phyloP scores from a whole-genome alignment of 2,329 filamentous ascomycete species.

The Sphaceloma murrayae region DNA sequence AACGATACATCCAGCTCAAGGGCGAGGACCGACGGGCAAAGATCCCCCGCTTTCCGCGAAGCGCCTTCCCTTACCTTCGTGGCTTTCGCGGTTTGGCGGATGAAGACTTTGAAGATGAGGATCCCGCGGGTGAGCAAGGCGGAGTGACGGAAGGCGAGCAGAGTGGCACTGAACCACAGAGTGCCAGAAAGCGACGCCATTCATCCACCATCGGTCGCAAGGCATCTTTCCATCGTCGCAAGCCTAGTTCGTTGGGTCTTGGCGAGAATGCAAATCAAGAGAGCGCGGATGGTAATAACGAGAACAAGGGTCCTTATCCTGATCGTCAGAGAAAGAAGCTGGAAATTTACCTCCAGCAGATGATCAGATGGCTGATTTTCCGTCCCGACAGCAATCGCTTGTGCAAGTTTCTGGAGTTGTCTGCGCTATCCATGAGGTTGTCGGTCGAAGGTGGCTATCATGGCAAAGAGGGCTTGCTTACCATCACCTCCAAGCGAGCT shows the following conservation, averaged over 20 bases:
- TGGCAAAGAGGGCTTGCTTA: slow-evolving; percentile 89
- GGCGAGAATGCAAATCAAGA: slow-evolving; percentile 26
- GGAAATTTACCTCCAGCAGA: slow-evolving; percentile 81
- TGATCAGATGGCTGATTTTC: slow-evolving; percentile 96
- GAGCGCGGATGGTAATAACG: slow-evolving; percentile 32
- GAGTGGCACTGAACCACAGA: slow-evolving; percentile 54
- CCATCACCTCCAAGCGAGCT: slow-evolving; percentile 79
- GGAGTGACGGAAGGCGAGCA: slow-evolving; percentile 52
- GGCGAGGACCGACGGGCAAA: slow-evolving; percentile 60
- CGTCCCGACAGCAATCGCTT: slow-evolving; percentile 88
- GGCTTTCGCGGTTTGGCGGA: slow-evolving; percentile 48
- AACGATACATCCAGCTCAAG: slow-evolving; percentile 66
- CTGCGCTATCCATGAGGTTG: slow-evolving; percentile 82
- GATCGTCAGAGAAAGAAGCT: slow-evolving; percentile 76
- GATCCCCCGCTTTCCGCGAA: slow-evolving; percentile 81
- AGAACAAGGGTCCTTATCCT: slow-evolving; percentile 50
- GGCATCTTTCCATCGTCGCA: slow-evolving; percentile 37
- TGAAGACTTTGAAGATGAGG: slow-evolving; percentile 69
- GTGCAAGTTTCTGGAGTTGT: slow-evolving; percentile 92
- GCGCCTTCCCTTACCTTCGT: slow-evolving; percentile 80
- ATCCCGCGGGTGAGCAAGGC: slow-evolving; percentile 43
- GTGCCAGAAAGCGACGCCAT: slow-evolving; percentile 41
- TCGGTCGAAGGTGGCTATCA: slow-evolving; percentile 95
- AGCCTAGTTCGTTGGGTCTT: slow-evolving; percentile 40
- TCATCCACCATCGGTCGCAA: slow-evolving; percentile 33